Evolutionary conservation across 1,139 yeast genomes (phyloP), one percentile per base, ranked within the genome.

Genomic region (Diutina scorzettiae): DNA sequence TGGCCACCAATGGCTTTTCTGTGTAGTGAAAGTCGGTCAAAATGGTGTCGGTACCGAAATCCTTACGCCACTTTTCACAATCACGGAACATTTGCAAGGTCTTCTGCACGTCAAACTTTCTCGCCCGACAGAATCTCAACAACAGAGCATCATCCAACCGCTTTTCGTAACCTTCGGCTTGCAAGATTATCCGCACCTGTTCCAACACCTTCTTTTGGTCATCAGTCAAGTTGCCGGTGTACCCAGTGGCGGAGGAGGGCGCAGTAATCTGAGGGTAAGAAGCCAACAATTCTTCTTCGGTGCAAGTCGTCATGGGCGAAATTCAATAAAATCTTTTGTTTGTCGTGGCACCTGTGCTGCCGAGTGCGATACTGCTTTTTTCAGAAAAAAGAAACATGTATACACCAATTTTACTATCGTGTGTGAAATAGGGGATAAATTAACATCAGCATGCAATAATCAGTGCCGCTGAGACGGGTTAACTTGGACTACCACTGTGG

Each of bases 41-140:
- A 51, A 91, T 82, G 46, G 91, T 84, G 63, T 91, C 83, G 42
- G 86, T 77, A 46, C 96, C 96, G 53, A 73, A 86, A 47, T 80
- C 85, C 54, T 73, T 65, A 60, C 98, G 78, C 98, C 98, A 91
- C 49, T 75, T 75, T 64, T 91, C 98, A 64, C 96, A 89, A 49
- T 74, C 78, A 49, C 70, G 73, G 56, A 73, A 91, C 98, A 91
- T 91, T 49, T 72, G 76, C 58, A 75, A 74, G 36, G 97, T 84
- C 58, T 79, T 76, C 46, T 66, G 73, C 37, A 91, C 66, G 53
- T 87, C 96, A 56, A 91, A 91, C 71, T 87, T 89, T 62, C 98
- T 80, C 17, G 98, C 98, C 58, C 98, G 78, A 52, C 93, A 70
- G 64, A 91, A 91, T 54, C 98, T 78, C 56, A 86, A 73, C 59